A percentile compares a stretch with the other conserved stretches of the same genome.
phyloP scores from a whole-genome alignment of 2,329 filamentous ascomycete genomes.

The Penicillium hordei region DNA sequence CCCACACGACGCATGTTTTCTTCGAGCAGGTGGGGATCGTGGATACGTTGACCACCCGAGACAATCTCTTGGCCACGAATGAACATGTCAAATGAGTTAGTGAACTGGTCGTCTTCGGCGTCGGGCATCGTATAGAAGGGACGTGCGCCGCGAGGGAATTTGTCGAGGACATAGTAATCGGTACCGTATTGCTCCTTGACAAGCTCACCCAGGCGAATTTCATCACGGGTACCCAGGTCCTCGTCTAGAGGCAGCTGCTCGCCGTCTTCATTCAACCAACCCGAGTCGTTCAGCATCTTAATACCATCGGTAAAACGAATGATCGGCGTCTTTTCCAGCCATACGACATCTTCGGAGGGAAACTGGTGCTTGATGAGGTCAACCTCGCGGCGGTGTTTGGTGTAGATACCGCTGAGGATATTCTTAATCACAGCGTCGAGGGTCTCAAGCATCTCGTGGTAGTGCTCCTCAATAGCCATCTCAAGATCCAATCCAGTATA shows the following conservation, averaged over 20 bases:
- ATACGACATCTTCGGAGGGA: constrained; percentile 81
- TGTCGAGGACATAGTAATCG: constrained; percentile 93
- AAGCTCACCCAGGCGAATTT: constrained; percentile 79
- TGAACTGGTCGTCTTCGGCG: constrained; percentile 67
- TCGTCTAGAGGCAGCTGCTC: constrained; percentile 69
- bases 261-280: constrained; percentile 75
- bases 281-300: constrained; percentile 74
- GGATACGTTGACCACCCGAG: constrained; percentile 89
- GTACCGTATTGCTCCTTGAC: constrained; percentile 84
- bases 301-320: constrained; percentile 79
- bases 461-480: constrained; percentile 86
- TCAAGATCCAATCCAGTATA: constrained; percentile 92
- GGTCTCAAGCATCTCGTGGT: constrained; percentile 78
- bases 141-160: constrained; percentile 79
- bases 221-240: constrained; percentile 80
- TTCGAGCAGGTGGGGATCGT: constrained; percentile 72
- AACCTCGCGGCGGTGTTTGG: constrained; percentile 68
- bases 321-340: constrained; percentile 80
- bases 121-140: constrained; percentile 93
- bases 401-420: constrained; percentile 72
- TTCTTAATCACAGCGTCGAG: constrained; percentile 79
- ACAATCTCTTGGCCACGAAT: constrained; percentile 90
- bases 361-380: constrained; percentile 79
- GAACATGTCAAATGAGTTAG: constrained; percentile 95
- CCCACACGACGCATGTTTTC: constrained; percentile 74